Evolutionary conservation across 2,329 filamentous ascomycete species (phyloP).

Genomic region (Trichothecium roseum): DNA sequence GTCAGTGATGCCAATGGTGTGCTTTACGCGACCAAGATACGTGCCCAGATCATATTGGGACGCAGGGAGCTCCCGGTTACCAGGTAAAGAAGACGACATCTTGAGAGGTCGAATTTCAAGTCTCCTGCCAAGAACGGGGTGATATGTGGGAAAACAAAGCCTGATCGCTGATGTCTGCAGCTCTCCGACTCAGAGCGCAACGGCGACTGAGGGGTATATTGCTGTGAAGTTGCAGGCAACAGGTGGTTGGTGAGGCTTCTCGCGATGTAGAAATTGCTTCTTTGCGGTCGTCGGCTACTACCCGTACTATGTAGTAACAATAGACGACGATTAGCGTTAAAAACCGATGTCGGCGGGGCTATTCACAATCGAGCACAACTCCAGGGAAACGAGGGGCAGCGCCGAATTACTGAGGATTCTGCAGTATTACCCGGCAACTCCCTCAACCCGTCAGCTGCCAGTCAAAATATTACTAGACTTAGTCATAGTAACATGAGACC

Average conservation of each 20-base stretch:
- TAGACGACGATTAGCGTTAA: constrained; percentile 19
- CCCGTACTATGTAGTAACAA: constrained; percentile 7
- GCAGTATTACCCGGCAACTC: no score
- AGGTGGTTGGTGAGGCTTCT: constrained; percentile 1
- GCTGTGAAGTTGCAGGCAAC: not conserved
- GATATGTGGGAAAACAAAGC: not conserved
- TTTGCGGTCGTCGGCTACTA: constrained; percentile 6
- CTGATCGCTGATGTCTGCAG: not conserved
- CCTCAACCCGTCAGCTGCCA: no score
- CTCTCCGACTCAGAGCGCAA: not conserved
- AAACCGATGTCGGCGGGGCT: constrained; percentile 16
- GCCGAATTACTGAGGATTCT: no score
- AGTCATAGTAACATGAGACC: no score
- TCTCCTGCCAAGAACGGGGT: not conserved
- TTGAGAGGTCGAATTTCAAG: constrained; percentile 4
- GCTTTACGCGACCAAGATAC: constrained; percentile 89
- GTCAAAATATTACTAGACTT: no score
- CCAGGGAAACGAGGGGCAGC: no score
- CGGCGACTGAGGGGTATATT: no score
- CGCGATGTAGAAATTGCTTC: constrained; percentile 1
- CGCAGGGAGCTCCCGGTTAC: constrained; percentile 70
- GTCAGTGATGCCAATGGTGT: constrained; percentile 83
- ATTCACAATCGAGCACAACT: no score
- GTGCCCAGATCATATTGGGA: constrained; percentile 89
- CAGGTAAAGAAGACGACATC: constrained; percentile 58